A percentile compares a stretch with the other conserved stretches of the same genome.
Conservation (phyloP, 257 asterid species). For the Linaria vulgaris region DNA sequence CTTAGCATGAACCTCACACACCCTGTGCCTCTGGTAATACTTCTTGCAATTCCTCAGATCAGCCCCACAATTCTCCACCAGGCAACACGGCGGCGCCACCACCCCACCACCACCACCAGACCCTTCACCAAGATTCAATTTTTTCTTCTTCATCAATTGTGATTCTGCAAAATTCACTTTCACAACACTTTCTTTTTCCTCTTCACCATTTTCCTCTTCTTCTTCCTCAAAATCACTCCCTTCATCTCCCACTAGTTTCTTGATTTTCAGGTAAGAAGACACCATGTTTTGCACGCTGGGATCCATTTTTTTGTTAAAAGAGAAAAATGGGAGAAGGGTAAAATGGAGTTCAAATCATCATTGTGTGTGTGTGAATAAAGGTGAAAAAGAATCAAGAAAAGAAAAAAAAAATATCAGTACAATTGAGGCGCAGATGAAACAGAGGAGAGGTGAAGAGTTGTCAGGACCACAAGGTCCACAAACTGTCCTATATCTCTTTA, state of each 20-base stretch:
- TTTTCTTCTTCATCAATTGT: conserved; percentile 42
- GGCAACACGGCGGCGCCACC: conserved; percentile 32
- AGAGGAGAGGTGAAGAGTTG: too few species aligned
- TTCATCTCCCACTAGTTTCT: conserved; percentile 32
- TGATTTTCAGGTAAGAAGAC: conserved; percentile 32
- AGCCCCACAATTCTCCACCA: conserved; percentile 49
- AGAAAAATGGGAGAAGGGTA: too few species aligned
- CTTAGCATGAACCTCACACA: conserved; percentile 62
- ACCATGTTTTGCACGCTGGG: conserved; percentile 19
- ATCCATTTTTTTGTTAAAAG: too few species aligned
- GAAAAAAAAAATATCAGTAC: too few species aligned
- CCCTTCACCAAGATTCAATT: conserved; percentile 32
- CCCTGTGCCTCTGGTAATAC: conserved; percentile 58
- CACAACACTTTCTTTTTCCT: neutral
- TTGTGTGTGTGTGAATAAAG: too few species aligned
- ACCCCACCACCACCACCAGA: conserved; percentile 15
- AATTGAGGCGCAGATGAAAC: too few species aligned
- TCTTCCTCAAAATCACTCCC: conserved; percentile 24
- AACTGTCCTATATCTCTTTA: too few species aligned
- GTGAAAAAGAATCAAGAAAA: too few species aligned
- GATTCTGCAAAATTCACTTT: conserved; percentile 18
- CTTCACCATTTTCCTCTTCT: conserved; percentile 8
- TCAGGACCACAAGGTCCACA: too few species aligned
- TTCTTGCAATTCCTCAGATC: conserved; percentile 42
- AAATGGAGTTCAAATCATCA: too few species aligned